Percentiles rank a stretch among this genome's conserved stretches.
phyloP scores from a whole-genome alignment of 305 asterid species.

The Petunia hybrid region DNA sequence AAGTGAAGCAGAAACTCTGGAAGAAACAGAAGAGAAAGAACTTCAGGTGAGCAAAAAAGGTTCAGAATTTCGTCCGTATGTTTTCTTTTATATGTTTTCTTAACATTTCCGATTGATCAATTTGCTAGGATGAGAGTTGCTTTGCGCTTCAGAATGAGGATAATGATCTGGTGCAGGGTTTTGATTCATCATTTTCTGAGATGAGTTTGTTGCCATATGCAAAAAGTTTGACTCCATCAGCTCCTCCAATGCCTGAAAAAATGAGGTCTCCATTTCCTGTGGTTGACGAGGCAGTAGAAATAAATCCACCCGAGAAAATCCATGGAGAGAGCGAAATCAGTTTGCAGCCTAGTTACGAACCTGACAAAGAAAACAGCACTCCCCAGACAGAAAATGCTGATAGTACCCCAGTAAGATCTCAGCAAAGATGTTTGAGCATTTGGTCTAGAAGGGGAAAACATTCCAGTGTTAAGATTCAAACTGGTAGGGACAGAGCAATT shows the following conservation, averaged over 20 bases:
- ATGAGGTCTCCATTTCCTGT: constrained; percentile 29
- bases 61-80: not conserved
- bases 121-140: constrained; percentile 46
- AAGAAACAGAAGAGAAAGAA: not conserved
- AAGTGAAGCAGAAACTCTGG: constrained; percentile 35
- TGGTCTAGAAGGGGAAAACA: constrained; percentile 75
- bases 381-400: constrained; percentile 43
- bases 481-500: constrained; percentile 44
- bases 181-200: constrained; percentile 45
- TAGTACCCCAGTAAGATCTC: constrained; percentile 44
- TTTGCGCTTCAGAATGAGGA: constrained; percentile 38
- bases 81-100: not conserved
- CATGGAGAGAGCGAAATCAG: constrained; percentile 37
- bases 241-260: constrained; percentile 46
- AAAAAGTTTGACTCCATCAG: constrained; percentile 42
- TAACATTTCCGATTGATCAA: not conserved
- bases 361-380: constrained; percentile 43
- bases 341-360: constrained; percentile 31
- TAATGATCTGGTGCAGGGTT: constrained; percentile 41
- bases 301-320: constrained; percentile 34
- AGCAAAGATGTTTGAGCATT: constrained; percentile 51
- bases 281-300: constrained; percentile 39
- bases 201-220: constrained; percentile 42
- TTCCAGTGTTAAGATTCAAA: constrained; percentile 53
- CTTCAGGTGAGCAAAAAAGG: constrained; percentile 44